phyloP scores from a whole-genome alignment of 805 yeast species.

The Candida takata region DNA sequence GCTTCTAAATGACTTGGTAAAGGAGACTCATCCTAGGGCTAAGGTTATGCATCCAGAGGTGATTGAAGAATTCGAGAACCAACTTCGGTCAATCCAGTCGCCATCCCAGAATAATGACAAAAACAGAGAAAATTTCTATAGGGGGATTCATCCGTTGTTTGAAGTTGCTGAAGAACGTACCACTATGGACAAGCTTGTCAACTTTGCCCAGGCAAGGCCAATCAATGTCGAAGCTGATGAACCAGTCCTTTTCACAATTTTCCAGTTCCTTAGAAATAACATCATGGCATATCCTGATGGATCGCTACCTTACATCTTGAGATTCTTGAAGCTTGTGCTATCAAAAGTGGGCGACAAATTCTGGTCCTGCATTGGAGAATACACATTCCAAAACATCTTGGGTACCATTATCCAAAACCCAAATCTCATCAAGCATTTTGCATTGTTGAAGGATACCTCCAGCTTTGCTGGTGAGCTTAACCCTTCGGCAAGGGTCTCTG shows the following conservation, averaged over 20 bases:
- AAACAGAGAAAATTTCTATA: conserved; percentile 43
- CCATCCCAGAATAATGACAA: conserved; percentile 37
- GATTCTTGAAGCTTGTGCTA: conserved; percentile 42
- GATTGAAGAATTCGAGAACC: conserved; percentile 48
- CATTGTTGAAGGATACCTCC: conserved; percentile 21
- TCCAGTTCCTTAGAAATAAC: conserved; percentile 40
- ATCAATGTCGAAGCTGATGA: conserved; percentile 22
- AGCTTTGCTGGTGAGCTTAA: conserved; percentile 25
- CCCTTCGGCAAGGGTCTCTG: conserved; percentile 31
- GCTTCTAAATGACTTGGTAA: conserved; percentile 20
- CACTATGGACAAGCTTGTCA: conserved; percentile 23
- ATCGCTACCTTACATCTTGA: conserved; percentile 40
- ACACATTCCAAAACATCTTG: conserved; percentile 45
- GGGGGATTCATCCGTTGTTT: conserved; percentile 30
- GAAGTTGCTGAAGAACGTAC: conserved; percentile 29
- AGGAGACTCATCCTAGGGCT: too few species aligned
- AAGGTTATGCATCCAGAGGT: conserved; percentile 27
- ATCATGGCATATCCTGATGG: conserved; percentile 41
- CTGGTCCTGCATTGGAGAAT: conserved; percentile 53
- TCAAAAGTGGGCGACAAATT: conserved; percentile 35
- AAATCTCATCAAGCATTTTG: conserved; percentile 33
- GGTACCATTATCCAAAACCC: conserved; percentile 57
- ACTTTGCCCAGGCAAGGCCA: conserved; percentile 22
- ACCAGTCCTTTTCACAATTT: conserved; percentile 26
- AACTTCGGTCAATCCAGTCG: conserved; percentile 24